Evolutionary conservation across 2,329 filamentous ascomycete genomes (phyloP).

Genomic region (Truncatella angustata): DNA sequence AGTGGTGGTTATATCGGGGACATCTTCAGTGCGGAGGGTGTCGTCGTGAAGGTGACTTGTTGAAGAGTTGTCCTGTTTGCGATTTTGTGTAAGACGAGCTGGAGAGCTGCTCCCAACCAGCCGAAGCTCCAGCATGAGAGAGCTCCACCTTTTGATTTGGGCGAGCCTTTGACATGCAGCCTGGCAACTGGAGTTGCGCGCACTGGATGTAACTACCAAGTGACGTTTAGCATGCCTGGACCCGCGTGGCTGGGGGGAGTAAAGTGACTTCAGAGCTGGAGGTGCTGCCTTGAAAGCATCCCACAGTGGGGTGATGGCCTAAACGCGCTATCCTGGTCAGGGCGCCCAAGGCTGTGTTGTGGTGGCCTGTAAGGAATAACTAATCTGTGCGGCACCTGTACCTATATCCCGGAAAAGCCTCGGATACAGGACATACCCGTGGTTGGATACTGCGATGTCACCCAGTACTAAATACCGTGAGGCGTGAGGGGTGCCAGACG

Average conservation of each 20-base stretch:
- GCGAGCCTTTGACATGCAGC: neutral
- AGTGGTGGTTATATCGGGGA: neutral
- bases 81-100: neutral
- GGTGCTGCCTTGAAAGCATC: neutral
- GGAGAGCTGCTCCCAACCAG: too few species aligned
- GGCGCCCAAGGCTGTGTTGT: too few species aligned
- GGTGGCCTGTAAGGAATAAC: too few species aligned
- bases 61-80: slow-evolving; percentile 2
- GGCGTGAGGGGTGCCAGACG: too few species aligned
- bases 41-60: neutral
- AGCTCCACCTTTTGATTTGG: neutral
- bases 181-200: neutral
- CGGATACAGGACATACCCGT: too few species aligned
- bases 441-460: too few species aligned
- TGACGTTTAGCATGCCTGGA: slow-evolving; percentile 2
- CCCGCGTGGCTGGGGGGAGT: slow-evolving; percentile 8
- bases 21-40: neutral
- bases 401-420: too few species aligned
- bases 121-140: too few species aligned
- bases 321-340: slow-evolving; percentile 1
- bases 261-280: neutral
- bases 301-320: neutral
- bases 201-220: too few species aligned
- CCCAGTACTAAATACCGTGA: too few species aligned
- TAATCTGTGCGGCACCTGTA: too few species aligned